Evolutionary conservation across 768 basidiomycete genomes (phyloP), one percentile per base, ranked within the genome.

Genomic region (Phallus indusiatus): DNA sequence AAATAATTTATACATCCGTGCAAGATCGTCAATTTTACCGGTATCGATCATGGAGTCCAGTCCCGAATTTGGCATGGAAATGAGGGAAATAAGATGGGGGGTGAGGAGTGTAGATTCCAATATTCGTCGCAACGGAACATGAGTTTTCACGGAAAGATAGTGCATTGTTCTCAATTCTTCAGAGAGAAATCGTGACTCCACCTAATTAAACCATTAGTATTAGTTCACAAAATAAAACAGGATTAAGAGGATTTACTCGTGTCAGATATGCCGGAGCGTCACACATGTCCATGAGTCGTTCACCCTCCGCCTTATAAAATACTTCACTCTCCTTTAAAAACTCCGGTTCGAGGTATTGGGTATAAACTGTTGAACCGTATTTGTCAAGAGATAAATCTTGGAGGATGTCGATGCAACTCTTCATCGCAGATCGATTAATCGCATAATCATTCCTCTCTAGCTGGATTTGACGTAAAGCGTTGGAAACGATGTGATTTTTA

Each of bases 391-490:
- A 73, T 28, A 98, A 78, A 59, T 85, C 79, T 42, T 88, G 73
- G 50, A 96, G 80, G 49, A 97, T 85, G 47, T 93, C 90, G 20
- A 94, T 85, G 62, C 88, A 92, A 64, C 87, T 88, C 67, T 90
- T 88, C 54, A 97, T 83, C 2, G 90, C 85, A 1, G 92, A 91
- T n/a, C 89, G 86, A 66, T 90, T 91, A 67, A 98, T 92, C 50
- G 81, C 81, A 67, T 88, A 89, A 22, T 94, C 94, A 62, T 94
- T 88, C 16, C 96, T 86, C 66, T 99, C 96, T 55, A 91, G 83
- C 61, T 84, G 88, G 56, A 99, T 85, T 72, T 94, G 89, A 33
- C 80, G 81, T 52, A 98, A 78, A 54, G 97, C 78, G n/a, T 91
- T 90, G 10, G 80, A 74, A 61, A 91, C 77, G 62, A 98, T 71